Conservation (phyloP, 148 eudicot genomes). For the Hydrangea macrophylla region DNA sequence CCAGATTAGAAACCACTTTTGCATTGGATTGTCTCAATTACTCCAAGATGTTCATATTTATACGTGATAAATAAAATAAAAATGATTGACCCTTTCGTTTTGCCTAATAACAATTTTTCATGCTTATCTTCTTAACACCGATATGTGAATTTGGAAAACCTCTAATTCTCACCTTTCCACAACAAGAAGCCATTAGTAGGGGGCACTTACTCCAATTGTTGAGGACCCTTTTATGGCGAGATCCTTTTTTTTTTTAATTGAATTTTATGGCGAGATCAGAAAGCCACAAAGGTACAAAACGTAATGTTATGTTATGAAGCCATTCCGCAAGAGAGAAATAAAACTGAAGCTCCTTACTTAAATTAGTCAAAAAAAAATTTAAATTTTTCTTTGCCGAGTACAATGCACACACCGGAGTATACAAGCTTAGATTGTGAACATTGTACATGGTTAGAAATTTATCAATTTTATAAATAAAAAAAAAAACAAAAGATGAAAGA, state of each 20-base stretch:
- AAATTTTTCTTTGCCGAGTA: background rate
- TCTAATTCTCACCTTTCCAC: background rate
- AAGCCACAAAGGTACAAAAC: background rate
- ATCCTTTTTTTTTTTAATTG: too few relatives aligned
- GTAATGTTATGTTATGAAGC: background rate
- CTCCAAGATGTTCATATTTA: background rate
- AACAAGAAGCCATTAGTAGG: background rate
- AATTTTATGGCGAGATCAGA: background rate
- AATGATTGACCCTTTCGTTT: background rate
- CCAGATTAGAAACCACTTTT: background rate
- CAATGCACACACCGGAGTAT: background rate
- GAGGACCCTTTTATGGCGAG: background rate
- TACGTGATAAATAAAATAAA: background rate
- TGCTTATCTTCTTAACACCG: background rate
- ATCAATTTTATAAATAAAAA: background rate
- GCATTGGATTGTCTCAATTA: background rate
- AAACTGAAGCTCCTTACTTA: background rate
- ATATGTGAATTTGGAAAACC: background rate
- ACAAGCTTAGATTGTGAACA: background rate
- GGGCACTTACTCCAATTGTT: background rate
- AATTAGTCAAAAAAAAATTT: background rate
- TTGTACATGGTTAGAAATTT: too few relatives aligned
- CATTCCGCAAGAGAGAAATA: too few relatives aligned
- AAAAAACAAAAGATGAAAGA: too few relatives aligned
- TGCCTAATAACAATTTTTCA: background rate